Base-by-base conservation (phyloP, 352 stramenopile genomes). In the Blastocystis sp. region DNA sequence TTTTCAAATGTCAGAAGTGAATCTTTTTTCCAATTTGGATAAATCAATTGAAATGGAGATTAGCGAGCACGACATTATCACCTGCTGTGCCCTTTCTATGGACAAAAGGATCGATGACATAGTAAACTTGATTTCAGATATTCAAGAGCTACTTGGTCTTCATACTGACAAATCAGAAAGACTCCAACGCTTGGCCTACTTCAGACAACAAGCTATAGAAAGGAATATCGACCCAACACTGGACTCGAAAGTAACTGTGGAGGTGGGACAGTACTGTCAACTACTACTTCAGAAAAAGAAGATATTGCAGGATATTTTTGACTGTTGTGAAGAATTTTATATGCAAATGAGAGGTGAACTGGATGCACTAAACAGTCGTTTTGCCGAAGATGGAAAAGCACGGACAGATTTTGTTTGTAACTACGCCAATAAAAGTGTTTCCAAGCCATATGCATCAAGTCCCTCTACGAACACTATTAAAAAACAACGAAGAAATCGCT, bases 281-380 rank as follows among this genome's bases (percentile, higher is more conserved):
- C 47, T 66, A 13, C 73, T 85, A 20, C 34, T 11, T 9, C 13
- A 45, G 9, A 85, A 85, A 30, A 56, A 62, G 56, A 34, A 34
- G 3, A 85, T 68, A 66, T 55, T 85, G 26, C 73, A 37, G 11
- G 68, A n/a, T 43, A 85, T 85, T 30, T 85, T 55, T 65, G 45
- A 65, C n/a, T 85, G 73, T 43, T 66, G 47, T 43, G n/a, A 66
- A 50, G 73, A 85, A 4, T 85, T 85, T 66, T 85, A 26, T 30
- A 41, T 47, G 55, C 30, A 39, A 81, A 81, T 81, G 70, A 26
- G 30, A 54, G 47, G 34, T 2, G 70, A 81, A 65, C 18, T 81
- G 41, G 70, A 81, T 37, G 13, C 45, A 41, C 34, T 75, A 16
- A 73, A 73, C 30, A 47, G 24, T 30, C 59, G 59, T 39, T 68